phyloP scores from a whole-genome alignment of 2,329 filamentous ascomycete genomes.

The Fusarium sp. region DNA sequence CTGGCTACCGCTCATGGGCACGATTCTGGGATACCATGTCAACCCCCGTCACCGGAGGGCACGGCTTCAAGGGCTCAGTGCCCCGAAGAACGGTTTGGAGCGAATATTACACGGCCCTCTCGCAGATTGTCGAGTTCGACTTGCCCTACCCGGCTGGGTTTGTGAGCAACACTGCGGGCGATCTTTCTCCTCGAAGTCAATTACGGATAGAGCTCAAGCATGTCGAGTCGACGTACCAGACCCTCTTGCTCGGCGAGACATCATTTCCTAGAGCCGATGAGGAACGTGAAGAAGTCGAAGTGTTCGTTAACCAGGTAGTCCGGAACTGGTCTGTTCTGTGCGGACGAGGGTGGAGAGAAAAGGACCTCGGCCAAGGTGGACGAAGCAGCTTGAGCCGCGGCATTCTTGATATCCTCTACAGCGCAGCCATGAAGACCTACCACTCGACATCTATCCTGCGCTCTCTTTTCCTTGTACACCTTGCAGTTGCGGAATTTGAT shows the following conservation, averaged over 20 bases:
- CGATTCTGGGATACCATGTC: constrained; percentile 70
- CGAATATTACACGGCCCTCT: constrained; percentile 83
- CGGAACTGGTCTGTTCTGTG: constrained; percentile 86
- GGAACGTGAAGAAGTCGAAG: constrained; percentile 79
- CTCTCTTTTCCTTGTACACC: constrained; percentile 86
- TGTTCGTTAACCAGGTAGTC: constrained; percentile 81
- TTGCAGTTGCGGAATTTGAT: constrained; percentile 89
- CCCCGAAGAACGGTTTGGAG: constrained; percentile 79
- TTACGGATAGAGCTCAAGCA: constrained; percentile 80
- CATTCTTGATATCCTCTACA: constrained; percentile 88
- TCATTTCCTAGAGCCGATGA: constrained; percentile 86
- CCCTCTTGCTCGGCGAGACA: constrained; percentile 78
- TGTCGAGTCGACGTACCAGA: constrained; percentile 82
- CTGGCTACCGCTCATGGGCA: constrained; percentile 72
- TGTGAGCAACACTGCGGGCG: constrained; percentile 52
- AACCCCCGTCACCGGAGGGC: constrained; percentile 60
- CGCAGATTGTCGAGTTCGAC: constrained; percentile 74
- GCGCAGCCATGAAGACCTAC: constrained; percentile 90
- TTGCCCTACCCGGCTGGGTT: constrained; percentile 66
- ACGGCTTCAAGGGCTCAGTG: constrained; percentile 66
- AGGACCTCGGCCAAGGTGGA: constrained; percentile 83
- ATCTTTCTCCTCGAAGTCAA: constrained; percentile 66
- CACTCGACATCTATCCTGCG: constrained; percentile 91
- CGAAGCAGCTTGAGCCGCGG: constrained; percentile 77
- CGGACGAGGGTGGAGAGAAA: constrained; percentile 80